phyloP scores from a whole-genome alignment of 257 asterid species.

The Petrea volubilis region DNA sequence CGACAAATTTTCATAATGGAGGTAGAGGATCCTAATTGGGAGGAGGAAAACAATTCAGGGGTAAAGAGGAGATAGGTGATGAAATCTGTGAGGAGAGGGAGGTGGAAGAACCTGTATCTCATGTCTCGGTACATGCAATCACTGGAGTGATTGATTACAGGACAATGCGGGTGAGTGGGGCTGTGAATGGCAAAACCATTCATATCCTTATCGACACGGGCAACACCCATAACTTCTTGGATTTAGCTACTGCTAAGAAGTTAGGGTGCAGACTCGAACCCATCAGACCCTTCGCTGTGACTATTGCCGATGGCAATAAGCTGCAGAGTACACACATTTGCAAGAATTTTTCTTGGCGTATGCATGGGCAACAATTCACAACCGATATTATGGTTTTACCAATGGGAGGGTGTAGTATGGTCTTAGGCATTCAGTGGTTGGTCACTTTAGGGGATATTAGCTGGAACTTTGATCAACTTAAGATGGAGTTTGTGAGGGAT shows the following conservation, averaged over 20 bases:
- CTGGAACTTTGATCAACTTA: not conserved
- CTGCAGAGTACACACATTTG: not conserved
- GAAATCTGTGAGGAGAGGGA: too few species aligned
- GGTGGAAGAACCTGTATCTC: too few species aligned
- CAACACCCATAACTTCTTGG: not conserved
- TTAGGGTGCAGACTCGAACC: not conserved
- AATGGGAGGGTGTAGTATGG: not conserved
- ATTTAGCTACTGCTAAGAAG: not conserved
- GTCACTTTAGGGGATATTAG: not conserved
- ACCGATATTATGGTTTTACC: not conserved
- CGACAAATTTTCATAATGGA: not conserved
- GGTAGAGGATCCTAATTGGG: too few species aligned
- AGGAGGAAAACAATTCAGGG: too few species aligned
- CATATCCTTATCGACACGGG: not conserved
- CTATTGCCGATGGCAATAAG: not conserved
- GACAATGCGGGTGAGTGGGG: not conserved
- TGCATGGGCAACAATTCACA: not conserved
- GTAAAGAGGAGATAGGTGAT: too few species aligned
- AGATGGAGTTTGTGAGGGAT: not conserved
- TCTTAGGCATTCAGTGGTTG: not conserved
- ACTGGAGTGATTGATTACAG: not conserved
- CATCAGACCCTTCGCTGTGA: not conserved
- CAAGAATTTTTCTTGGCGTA: not conserved
- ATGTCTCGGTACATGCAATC: not conserved
- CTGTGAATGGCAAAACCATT: not conserved